Base-by-base conservation (phyloP, 345 rosid species). In the Camelina laxa region DNA sequence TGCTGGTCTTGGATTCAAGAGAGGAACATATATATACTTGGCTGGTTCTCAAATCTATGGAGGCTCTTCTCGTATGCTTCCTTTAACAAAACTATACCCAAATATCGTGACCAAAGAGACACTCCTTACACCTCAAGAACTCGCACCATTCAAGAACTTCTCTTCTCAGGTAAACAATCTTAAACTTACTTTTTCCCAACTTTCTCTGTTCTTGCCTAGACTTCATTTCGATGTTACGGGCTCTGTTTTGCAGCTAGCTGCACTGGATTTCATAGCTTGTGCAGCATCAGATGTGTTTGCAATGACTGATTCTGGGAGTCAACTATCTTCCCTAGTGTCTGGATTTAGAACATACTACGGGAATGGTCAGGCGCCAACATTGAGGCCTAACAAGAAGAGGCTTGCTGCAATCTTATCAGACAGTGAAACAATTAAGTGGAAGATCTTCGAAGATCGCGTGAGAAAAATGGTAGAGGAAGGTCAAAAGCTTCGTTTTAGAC, bases 291-390 rank as follows among this genome's bases (percentile, higher is more conserved):
- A 91, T 66, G 92, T 90, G 36, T 94, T 91, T 77, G 91, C 97
- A 39, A 87, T 91, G 96, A 94, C 96, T 9, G 98, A 90, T 75
- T 94, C 98, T 2, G 97, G 98, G 60, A 94, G 96, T 82, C 98
- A 94, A 72, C 57, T 94, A 65, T 87, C 97, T 0, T 94, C 97
- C n/a, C 73, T 91, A 47, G 98, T 90, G 14, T 87, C 97, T 60
- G 97, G 97, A 67, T 87, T 84, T 75, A 80, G 96, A 69, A 87
- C 92, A 35, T 94, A 94, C 85, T 89, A 86, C 2, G 97, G 98
- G 0, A 82, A 69, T 19, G 88, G 87, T 2, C 82, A 70, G 2
- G 86, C 98, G 14, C 95, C 97, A n/a, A 86, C 81, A 13, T 51
- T 94, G 82, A 83, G 92, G 44, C 98, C 97, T 36, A 86, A 87